Conservation (phyloP, 352 stramenopile genomes). For the Halophytophthora batemanensis region DNA sequence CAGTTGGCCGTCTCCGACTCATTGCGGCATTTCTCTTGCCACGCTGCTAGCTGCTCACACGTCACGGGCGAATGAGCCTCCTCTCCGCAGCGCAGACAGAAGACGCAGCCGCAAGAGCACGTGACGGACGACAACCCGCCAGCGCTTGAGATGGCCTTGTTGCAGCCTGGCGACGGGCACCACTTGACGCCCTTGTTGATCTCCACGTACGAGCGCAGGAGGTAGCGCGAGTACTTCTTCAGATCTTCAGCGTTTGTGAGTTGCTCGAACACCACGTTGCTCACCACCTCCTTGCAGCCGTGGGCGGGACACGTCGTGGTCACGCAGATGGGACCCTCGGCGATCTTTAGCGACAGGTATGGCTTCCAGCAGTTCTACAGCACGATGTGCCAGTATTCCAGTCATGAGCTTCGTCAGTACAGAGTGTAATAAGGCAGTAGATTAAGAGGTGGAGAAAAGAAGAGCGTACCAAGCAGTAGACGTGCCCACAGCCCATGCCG, state of each 20-base stretch:
- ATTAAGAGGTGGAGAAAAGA: not conserved
- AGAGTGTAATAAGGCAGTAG: not conserved
- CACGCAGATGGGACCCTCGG: slow-evolving; percentile 93
- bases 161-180: slow-evolving; percentile 96
- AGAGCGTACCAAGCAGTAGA: slow-evolving; percentile 92
- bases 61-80: slow-evolving; percentile 94
- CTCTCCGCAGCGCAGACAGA: slow-evolving; percentile 94
- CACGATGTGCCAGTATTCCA: no score
- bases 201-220: slow-evolving; percentile 97
- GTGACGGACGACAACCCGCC: slow-evolving; percentile 76
- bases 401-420: not conserved
- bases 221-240: slow-evolving; percentile 88
- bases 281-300: slow-evolving; percentile 91
- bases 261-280: slow-evolving; percentile 63
- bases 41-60: slow-evolving; percentile 92
- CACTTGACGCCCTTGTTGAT: slow-evolving; percentile 97
- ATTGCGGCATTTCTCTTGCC: slow-evolving; percentile 97
- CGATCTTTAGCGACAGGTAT: slow-evolving; percentile 85
- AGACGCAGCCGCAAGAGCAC: slow-evolving; percentile 85
- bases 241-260: slow-evolving; percentile 73
- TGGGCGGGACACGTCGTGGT: slow-evolving; percentile 94
- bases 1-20: slow-evolving; percentile 99
- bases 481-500: slow-evolving; percentile 95
- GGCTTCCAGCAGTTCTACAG: slow-evolving; percentile 78
- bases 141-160: slow-evolving; percentile 90